Evolutionary conservation across 768 basidiomycete genomes (phyloP).

Genomic region (Boletus edulis): DNA sequence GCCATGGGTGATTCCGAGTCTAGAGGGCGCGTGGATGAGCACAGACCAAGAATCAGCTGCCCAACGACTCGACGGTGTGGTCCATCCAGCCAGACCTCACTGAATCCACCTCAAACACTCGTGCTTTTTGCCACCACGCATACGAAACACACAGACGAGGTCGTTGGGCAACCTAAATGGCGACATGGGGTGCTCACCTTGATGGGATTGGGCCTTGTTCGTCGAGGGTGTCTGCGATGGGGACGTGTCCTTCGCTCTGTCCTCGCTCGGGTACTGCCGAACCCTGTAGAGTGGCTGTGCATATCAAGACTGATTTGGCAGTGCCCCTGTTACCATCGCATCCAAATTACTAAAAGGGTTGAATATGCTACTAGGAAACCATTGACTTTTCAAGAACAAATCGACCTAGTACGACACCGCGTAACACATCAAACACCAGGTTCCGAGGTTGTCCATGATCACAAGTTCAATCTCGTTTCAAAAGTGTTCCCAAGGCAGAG

Average conservation of each 20-base stretch:
- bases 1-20: constrained; percentile 47
- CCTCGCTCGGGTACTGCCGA: constrained; percentile 25
- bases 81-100: constrained; percentile 18
- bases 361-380: too few relatives aligned
- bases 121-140: not conserved
- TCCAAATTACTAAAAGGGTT: too few relatives aligned
- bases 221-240: constrained; percentile 13
- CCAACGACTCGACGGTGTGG: not conserved
- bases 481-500: too few relatives aligned
- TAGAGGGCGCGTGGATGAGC: constrained; percentile 6
- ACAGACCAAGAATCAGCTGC: not conserved
- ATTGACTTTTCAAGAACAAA: too few relatives aligned
- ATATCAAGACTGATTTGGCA: not conserved
- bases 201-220: constrained; percentile 27
- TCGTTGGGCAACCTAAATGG: not conserved
- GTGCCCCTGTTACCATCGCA: not conserved
- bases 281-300: constrained; percentile 21
- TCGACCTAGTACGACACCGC: too few relatives aligned
- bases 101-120: constrained; percentile 20
- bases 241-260: too few relatives aligned
- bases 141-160: not conserved
- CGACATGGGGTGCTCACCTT: constrained; percentile 20
- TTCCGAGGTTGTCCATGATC: too few relatives aligned
- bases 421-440: too few relatives aligned
- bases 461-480: too few relatives aligned